These are phyloP conservation scores for Fusarium duplospermum DNA, from an alignment of 2,329 filamentous ascomycete genomes.

Conservation along the genomic window DNA sequence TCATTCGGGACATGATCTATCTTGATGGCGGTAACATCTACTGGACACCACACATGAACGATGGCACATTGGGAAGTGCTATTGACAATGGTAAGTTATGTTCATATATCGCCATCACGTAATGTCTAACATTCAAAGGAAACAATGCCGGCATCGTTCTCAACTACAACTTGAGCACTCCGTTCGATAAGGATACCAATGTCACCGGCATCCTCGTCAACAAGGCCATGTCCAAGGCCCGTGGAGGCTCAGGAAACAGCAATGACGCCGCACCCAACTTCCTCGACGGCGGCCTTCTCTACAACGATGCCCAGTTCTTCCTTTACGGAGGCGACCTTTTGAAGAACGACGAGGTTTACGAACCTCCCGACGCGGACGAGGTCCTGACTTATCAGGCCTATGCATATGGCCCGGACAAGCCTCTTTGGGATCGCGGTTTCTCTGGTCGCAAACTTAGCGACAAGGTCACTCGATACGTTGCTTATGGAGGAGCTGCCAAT, in stretches of 20 bases:
- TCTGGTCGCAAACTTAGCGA: conserved; percentile 53
- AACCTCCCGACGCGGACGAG: conserved; percentile 54
- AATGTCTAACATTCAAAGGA: conserved; percentile 50
- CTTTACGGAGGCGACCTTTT: conserved; percentile 70
- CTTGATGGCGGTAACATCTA: conserved; percentile 70
- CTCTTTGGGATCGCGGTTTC: conserved; percentile 59
- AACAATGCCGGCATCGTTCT: conserved; percentile 66
- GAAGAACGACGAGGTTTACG: conserved; percentile 48
- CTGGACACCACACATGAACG: conserved; percentile 63
- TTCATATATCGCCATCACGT: background rate
- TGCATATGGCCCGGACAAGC: conserved; percentile 60
- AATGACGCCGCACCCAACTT: conserved; percentile 68
- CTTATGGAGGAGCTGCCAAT: conserved; percentile 72
- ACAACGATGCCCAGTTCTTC: conserved; percentile 72
- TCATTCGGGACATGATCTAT: conserved; percentile 72
- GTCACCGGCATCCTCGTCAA: conserved; percentile 62
- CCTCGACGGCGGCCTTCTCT: conserved; percentile 72
- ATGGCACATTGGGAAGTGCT: conserved; percentile 52
- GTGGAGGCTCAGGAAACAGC: conserved; percentile 59
- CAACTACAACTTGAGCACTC: conserved; percentile 66
- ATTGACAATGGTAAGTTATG: conserved; percentile 56
- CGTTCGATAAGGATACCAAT: conserved; percentile 66
- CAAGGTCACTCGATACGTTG: conserved; percentile 69
- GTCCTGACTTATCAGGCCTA: conserved; percentile 65
- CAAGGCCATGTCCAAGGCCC: conserved; percentile 58